Conservation (phyloP, 495 filamentous ascomycete genomes). For the Penicillium waksmanii region DNA sequence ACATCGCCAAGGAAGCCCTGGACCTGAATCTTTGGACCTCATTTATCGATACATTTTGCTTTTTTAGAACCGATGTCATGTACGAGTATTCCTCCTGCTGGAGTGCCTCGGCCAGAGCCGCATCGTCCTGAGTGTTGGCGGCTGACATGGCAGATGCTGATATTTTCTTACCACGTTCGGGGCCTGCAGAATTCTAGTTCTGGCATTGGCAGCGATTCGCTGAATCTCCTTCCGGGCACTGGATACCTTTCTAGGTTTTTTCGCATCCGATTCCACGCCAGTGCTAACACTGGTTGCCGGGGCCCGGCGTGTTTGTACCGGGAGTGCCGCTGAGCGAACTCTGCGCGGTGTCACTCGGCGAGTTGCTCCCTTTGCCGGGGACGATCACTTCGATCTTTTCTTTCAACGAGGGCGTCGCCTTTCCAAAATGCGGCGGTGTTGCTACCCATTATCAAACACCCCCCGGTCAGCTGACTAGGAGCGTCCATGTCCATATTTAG, state of each 20-base stretch:
- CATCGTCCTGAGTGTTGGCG: slow-evolving; percentile 49
- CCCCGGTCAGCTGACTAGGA: no score
- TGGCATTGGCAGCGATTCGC: slow-evolving; percentile 44
- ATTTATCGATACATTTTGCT: not conserved
- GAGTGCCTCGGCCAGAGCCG: slow-evolving; percentile 58
- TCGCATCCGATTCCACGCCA: slow-evolving; percentile 47
- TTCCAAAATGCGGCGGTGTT: no score
- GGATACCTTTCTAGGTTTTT: slow-evolving; percentile 33
- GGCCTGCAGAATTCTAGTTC: slow-evolving; percentile 29
- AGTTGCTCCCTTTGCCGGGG: slow-evolving; percentile 30
- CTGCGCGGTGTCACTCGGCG: slow-evolving; percentile 29
- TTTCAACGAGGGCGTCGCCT: no score
- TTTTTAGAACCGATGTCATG: slow-evolving; percentile 10
- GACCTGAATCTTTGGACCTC: no score
- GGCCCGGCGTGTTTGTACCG: slow-evolving; percentile 76
- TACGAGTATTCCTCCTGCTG: slow-evolving; percentile 63
- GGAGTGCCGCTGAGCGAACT: slow-evolving; percentile 50
- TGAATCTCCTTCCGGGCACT: slow-evolving; percentile 46
- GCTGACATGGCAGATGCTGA: slow-evolving; percentile 26
- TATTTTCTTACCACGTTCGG: slow-evolving; percentile 41
- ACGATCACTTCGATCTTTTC: slow-evolving; percentile 48
- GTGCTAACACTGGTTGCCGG: slow-evolving; percentile 73
- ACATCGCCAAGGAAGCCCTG: no score
- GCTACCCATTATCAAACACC: no score
- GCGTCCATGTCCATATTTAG: no score